Percentiles rank a stretch among this genome's conserved stretches.
Conservation (phyloP, 805 yeast species). For the Nakazawaea wyomingensis region DNA sequence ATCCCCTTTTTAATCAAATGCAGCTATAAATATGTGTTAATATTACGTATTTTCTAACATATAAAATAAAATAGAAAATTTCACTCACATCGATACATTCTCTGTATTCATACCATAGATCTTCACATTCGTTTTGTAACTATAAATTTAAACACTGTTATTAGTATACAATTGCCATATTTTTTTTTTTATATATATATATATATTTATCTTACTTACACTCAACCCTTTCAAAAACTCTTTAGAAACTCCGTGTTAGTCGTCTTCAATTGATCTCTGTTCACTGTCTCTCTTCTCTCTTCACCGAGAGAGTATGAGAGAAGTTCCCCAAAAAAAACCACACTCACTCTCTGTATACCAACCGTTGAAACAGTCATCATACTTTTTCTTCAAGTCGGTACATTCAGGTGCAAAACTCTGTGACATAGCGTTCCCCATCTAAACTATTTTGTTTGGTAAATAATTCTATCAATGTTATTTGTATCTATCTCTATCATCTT, state of each 20-base stretch:
- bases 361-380: slow-evolving; percentile 88
- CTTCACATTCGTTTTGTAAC: slow-evolving; percentile 82
- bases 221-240: slow-evolving; percentile 60
- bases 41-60: background rate
- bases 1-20: slow-evolving; percentile 70
- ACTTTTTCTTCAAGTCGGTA: slow-evolving; percentile 75
- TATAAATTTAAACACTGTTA: too few species aligned
- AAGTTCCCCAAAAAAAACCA: too few species aligned
- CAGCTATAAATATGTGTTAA: slow-evolving; percentile 13
- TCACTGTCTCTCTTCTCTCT: too few species aligned
- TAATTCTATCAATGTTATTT: too few species aligned
- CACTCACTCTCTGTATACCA: slow-evolving; percentile 85
- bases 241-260: slow-evolving; percentile 9
- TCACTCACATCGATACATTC: slow-evolving; percentile 71
- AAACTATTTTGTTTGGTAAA: background rate
- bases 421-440: slow-evolving; percentile 71
- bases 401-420: slow-evolving; percentile 97
- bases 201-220: slow-evolving; percentile 21
- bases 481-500: too few species aligned
- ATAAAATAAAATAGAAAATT: background rate
- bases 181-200: too few species aligned
- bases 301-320: too few species aligned
- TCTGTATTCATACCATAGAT: slow-evolving; percentile 81
- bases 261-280: too few species aligned
- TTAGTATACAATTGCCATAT: too few species aligned